phyloP scores from a whole-genome alignment of 2,329 filamentous ascomycete species.

The Westerdykella sp. region DNA sequence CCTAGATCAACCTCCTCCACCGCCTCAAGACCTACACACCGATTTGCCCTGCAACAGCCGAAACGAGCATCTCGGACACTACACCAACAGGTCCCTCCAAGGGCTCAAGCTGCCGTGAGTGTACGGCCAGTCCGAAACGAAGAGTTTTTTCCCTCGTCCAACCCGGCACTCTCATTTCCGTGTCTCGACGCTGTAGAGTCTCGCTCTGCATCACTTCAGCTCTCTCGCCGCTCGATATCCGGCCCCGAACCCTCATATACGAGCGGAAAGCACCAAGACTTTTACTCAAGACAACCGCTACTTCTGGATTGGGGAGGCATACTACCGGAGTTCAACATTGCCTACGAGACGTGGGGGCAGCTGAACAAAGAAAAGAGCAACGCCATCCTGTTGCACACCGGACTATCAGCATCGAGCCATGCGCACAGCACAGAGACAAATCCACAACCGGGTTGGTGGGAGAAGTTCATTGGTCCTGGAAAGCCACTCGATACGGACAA shows the following conservation, averaged over 20 bases:
- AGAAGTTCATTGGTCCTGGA: constrained; percentile 91
- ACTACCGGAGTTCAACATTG: constrained; percentile 81
- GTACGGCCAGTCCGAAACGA: constrained; percentile 18
- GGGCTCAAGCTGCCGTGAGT: constrained; percentile 18
- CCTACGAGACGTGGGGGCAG: constrained; percentile 87
- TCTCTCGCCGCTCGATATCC: constrained; percentile 56
- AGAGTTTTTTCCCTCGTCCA: constrained; percentile 24
- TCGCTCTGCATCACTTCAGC: constrained; percentile 56
- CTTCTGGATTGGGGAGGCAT: constrained; percentile 92
- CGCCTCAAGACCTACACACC: constrained; percentile 6
- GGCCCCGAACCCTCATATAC: constrained; percentile 95
- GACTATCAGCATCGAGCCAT: constrained; percentile 93
- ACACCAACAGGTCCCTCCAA: constrained; percentile 24
- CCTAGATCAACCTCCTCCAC: constrained; percentile 5
- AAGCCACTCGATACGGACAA: constrained; percentile 81
- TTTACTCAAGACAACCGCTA: constrained; percentile 66
- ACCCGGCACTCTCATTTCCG: constrained; percentile 38
- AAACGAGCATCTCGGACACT: constrained; percentile 20
- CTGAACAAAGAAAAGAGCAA: constrained; percentile 78
- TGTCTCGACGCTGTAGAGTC: constrained; percentile 40
- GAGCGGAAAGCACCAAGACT: constrained; percentile 73
- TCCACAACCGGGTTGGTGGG: constrained; percentile 93
- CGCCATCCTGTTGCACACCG: constrained; percentile 86
- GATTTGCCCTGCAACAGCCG: constrained; percentile 16
- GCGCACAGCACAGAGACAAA: constrained; percentile 87